Base-by-base conservation (phyloP, 441 rosid species). In the Brassica hybrid region DNA sequence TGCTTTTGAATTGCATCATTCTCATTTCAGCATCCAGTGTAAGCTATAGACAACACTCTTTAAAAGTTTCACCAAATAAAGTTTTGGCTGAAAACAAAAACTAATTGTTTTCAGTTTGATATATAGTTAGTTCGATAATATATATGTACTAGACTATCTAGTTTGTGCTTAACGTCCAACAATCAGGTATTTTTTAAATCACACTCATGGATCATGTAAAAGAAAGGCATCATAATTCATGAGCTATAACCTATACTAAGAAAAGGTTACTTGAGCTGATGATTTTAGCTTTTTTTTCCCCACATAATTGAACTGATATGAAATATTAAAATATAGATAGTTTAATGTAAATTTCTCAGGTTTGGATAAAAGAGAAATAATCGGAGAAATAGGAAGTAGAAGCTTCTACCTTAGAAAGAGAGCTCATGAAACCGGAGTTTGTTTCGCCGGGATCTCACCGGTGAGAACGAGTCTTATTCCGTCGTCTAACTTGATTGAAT, bases 21-120 rank as follows among this genome's bases (percentile, higher is more conserved):
- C 99, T 70, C 76, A 89, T 77, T 94, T 94, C 83, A 90, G 98
- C 84, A 90, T 94, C 65, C 91, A 86, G 67, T 77, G 99, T 91
- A 81, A 83, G 91, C 58, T 52, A 56, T 21, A 21, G 23, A 43
- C 74, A 5, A 13, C 38, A 11, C 64, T 74, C 6, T 57, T 13
- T 13, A 48, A 7, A 48, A 38, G 3, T 43, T 65, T 43, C 17
- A 43, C 3, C 0, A 13, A 66, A 11, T 45, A 21, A 21, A 23
- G 12, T 8, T 48, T 27, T 25, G 38, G 71, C 8, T 8, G 7
- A 1, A 14, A 21, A 21, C 23, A 21, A 21, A 21, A 21, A 21
- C 23, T 21, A 52, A 1, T n/a, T 34, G 12, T 63, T 63, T 73
- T 62, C 21, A 17, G 19, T 13, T 32, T 63, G 76, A 27, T 48